These are phyloP conservation scores for Chaetomiaceae sp. DNA, from an alignment of 2,329 filamentous ascomycete species.

Conservation along the genomic window DNA sequence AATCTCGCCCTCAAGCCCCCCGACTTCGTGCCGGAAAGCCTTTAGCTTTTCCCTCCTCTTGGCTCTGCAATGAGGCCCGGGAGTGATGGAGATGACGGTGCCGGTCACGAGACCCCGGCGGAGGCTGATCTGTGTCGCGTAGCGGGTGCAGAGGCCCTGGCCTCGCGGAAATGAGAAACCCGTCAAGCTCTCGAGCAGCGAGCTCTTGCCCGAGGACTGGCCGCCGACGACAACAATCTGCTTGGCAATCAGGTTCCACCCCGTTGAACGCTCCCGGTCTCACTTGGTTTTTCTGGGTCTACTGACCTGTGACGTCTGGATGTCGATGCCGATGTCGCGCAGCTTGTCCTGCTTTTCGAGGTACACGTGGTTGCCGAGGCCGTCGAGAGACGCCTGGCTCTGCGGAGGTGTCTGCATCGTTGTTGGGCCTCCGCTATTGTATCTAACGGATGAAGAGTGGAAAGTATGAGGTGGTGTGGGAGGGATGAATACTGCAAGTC, in stretches of 20 bases:
- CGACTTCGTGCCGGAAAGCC: slow-evolving; percentile 33
- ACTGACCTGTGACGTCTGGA: slow-evolving; percentile 16
- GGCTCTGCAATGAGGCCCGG: slow-evolving; percentile 25
- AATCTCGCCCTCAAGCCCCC: slow-evolving; percentile 32
- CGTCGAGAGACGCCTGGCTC: background rate
- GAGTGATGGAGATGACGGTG: slow-evolving; percentile 42
- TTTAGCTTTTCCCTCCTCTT: slow-evolving; percentile 25
- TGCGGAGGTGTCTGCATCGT: too few relatives aligned
- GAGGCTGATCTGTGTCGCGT: slow-evolving; percentile 45
- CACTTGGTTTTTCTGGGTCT: background rate
- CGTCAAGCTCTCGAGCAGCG: slow-evolving; percentile 65
- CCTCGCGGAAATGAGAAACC: slow-evolving; percentile 45
- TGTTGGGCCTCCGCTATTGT: too few relatives aligned
- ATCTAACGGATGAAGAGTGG: too few relatives aligned
- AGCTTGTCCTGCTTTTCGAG: slow-evolving; percentile 21
- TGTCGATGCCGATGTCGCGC: slow-evolving; percentile 15
- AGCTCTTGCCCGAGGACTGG: slow-evolving; percentile 83
- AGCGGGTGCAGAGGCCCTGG: slow-evolving; percentile 44
- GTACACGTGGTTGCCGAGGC: slow-evolving; percentile 16
- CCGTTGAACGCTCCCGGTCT: too few relatives aligned
- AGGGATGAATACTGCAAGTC: too few relatives aligned
- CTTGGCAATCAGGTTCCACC: too few relatives aligned
- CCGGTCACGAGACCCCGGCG: slow-evolving; percentile 35
- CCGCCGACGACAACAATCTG: slow-evolving; percentile 56
- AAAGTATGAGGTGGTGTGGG: too few relatives aligned